These are phyloP conservation scores for Aspergillus bertholletiae DNA, from an alignment of 495 filamentous ascomycete genomes.

Conservation along the genomic window DNA sequence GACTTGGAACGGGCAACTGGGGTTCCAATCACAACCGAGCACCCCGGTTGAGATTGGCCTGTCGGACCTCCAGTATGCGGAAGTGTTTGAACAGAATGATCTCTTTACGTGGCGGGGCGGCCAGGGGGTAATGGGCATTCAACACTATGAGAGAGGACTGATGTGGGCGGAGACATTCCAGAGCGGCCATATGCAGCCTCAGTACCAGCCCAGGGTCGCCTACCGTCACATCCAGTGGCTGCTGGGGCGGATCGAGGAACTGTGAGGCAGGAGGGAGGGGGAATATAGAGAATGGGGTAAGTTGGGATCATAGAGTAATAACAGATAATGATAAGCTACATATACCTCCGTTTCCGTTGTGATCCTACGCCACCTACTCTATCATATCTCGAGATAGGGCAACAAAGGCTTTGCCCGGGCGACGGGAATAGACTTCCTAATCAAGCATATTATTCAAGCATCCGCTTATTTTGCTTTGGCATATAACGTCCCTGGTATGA, in stretches of 20 bases:
- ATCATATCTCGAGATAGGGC: background rate
- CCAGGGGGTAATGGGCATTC: constrained; percentile 60
- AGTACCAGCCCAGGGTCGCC: constrained; percentile 59
- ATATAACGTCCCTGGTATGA: background rate
- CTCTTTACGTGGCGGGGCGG: constrained; percentile 19
- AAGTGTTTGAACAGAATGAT: constrained; percentile 30
- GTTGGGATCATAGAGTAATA: background rate
- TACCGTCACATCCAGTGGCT: constrained; percentile 71
- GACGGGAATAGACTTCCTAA: background rate
- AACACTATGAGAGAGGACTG: constrained; percentile 66
- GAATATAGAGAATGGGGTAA: background rate
- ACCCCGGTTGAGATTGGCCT: constrained; percentile 36
- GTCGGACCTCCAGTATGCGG: constrained; percentile 31
- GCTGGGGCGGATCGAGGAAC: constrained; percentile 44
- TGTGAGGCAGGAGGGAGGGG: background rate
- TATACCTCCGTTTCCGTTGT: background rate
- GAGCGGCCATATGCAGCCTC: constrained; percentile 64
- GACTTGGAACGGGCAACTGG: constrained; percentile 64
- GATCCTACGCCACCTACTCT: background rate
- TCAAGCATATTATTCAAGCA: background rate
- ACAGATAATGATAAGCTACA: background rate
- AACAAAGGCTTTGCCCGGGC: background rate
- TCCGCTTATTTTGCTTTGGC: background rate
- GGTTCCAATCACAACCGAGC: constrained; percentile 46
- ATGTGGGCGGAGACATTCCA: constrained; percentile 62